A percentile compares a stretch with the other conserved stretches of the same genome.
Conservation (phyloP, 495 filamentous ascomycete genomes). For the Astrocystis sublimbata region DNA sequence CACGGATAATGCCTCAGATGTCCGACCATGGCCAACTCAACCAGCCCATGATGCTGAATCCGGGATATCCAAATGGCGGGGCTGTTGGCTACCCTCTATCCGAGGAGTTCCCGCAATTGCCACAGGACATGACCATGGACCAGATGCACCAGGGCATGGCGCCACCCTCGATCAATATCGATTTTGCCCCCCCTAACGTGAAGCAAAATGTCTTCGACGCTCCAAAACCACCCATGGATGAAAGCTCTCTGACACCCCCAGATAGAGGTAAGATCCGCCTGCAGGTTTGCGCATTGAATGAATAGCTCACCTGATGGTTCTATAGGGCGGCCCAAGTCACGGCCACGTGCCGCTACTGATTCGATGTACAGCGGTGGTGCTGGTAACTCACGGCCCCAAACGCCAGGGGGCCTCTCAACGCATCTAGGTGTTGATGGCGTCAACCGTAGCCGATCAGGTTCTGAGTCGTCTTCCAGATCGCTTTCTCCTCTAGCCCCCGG, state of each 20-base stretch:
- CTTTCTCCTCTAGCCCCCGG: slow-evolving; percentile 76
- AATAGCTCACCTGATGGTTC: slow-evolving; percentile 8
- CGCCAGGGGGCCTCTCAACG: slow-evolving; percentile 45
- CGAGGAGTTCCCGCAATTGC: slow-evolving; percentile 60
- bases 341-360: slow-evolving; percentile 74
- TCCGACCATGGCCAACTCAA: slow-evolving; percentile 48
- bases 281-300: not conserved
- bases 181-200: slow-evolving; percentile 81
- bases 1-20: slow-evolving; percentile 74
- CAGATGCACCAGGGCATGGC: slow-evolving; percentile 70
- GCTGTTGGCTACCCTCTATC: slow-evolving; percentile 50
- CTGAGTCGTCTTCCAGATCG: slow-evolving; percentile 57
- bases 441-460: slow-evolving; percentile 38
- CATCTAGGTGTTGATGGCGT: slow-evolving; percentile 49
- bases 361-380: slow-evolving; percentile 56
- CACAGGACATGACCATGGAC: slow-evolving; percentile 50
- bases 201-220: slow-evolving; percentile 70
- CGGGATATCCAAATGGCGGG: slow-evolving; percentile 31
- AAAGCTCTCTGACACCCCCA: slow-evolving; percentile 82
- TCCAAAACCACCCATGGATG: slow-evolving; percentile 62
- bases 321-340: slow-evolving; percentile 51
- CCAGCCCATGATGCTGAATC: slow-evolving; percentile 29
- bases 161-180: slow-evolving; percentile 88
- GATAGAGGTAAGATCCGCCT: slow-evolving; percentile 65
- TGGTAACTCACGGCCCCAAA: slow-evolving; percentile 42